phyloP scores from a whole-genome alignment of 257 asterid genomes.

The Primulina tabacum region DNA sequence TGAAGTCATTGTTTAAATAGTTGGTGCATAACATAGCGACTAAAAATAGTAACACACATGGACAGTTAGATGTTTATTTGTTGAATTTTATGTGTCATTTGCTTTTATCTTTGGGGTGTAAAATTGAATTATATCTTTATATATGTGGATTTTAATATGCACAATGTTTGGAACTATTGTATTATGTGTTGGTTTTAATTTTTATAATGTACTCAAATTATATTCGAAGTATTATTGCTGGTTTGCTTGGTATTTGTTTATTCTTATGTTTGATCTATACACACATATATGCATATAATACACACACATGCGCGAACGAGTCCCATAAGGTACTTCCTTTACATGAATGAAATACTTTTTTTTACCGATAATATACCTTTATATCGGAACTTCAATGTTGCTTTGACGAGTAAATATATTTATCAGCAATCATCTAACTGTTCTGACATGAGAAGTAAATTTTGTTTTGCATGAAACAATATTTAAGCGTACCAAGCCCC shows the following conservation, averaged over 20 bases:
- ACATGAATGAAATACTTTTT: not conserved
- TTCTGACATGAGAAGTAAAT: constrained; percentile 2
- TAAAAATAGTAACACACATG: too few species aligned
- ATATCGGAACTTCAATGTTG: not conserved
- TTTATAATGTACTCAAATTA: not conserved
- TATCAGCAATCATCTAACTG: not conserved
- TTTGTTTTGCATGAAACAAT: constrained; percentile 40
- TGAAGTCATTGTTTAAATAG: not conserved
- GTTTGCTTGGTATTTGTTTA: not conserved
- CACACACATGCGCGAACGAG: not conserved
- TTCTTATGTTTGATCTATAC: not conserved
- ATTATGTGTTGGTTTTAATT: not conserved
- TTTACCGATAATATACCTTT: not conserved
- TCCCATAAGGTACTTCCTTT: not conserved
- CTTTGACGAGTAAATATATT: too few species aligned
- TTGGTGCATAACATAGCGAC: not conserved
- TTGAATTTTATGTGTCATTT: not conserved
- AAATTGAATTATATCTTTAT: not conserved
- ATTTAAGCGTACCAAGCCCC: constrained; percentile 40
- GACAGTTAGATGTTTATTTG: not conserved
- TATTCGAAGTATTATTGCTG: not conserved
- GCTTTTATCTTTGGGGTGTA: not conserved
- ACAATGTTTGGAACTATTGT: not conserved
- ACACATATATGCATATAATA: too few species aligned
- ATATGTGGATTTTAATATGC: not conserved